Evolutionary conservation across 345 rosid species (phyloP).

Genomic region (Punica granatum): DNA sequence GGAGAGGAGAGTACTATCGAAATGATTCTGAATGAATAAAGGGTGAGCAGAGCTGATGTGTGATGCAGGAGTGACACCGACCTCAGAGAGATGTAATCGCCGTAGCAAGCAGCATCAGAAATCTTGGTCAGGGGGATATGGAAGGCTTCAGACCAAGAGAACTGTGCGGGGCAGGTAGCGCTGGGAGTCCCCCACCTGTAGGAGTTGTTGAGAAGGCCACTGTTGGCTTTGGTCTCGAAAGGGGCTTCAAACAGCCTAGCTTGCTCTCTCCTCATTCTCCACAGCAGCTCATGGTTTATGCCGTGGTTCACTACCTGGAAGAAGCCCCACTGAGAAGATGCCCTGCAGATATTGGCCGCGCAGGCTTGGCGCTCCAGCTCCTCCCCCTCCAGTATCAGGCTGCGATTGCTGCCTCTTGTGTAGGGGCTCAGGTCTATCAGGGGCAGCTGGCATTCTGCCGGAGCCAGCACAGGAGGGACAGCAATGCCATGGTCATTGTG

Average conservation of each 20-base stretch:
- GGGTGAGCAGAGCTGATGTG: too few species aligned
- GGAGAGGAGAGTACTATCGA: too few species aligned
- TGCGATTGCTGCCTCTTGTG: conserved; percentile 16
- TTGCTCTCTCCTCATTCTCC: conserved; percentile 44
- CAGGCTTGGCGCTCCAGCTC: conserved; percentile 16
- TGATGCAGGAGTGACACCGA: conserved; percentile 3
- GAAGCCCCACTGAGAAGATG: conserved; percentile 63
- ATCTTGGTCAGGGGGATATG: conserved; percentile 51
- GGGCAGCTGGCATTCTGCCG: conserved; percentile 42
- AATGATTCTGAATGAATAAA: too few species aligned
- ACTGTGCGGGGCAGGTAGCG: conserved; percentile 38
- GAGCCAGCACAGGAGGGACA: not conserved
- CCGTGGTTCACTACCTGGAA: conserved; percentile 70
- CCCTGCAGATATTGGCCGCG: conserved; percentile 31
- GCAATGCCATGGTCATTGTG: too few species aligned
- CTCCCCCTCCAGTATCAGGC: conserved; percentile 9
- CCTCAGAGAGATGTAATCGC: conserved; percentile 40
- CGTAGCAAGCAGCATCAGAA: conserved; percentile 34
- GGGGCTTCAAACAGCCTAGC: conserved; percentile 35
- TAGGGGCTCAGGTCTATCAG: conserved; percentile 36
- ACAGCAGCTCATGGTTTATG: conserved; percentile 28
- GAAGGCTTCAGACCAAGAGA: conserved; percentile 71
- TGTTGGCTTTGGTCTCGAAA: conserved; percentile 30
- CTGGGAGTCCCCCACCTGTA: conserved; percentile 58
- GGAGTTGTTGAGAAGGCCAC: conserved; percentile 41